These are phyloP conservation scores for Fusarium abutilonis DNA, from an alignment of 2,329 filamentous ascomycete species.

Conservation along the genomic window DNA sequence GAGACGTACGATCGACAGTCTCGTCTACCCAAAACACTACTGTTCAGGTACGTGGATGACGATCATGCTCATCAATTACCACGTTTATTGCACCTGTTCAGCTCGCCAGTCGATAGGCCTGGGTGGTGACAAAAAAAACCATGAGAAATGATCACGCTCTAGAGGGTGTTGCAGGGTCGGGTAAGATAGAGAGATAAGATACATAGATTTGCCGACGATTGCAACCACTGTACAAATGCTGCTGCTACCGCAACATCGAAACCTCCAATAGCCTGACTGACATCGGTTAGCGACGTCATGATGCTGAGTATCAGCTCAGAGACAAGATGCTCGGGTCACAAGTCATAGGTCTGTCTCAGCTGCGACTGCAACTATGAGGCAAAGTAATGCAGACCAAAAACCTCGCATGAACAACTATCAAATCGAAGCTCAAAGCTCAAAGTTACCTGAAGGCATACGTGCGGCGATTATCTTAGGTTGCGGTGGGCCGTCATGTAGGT, in stretches of 20 bases:
- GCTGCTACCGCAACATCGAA: slow-evolving; percentile 26
- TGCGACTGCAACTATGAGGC: slow-evolving; percentile 12
- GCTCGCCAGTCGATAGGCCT: background rate
- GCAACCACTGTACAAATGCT: slow-evolving; percentile 20
- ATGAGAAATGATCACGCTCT: slow-evolving; percentile 13
- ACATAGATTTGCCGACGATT: slow-evolving; percentile 6
- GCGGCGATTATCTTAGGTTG: slow-evolving; percentile 29
- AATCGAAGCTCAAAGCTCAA: slow-evolving; percentile 12
- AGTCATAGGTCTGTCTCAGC: slow-evolving; percentile 37
- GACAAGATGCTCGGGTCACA: slow-evolving; percentile 2
- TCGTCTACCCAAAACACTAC: slow-evolving; percentile 25
- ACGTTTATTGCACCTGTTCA: slow-evolving; percentile 2
- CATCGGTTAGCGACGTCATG: slow-evolving; percentile 26
- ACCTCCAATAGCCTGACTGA: slow-evolving; percentile 2
- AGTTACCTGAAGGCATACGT: slow-evolving; percentile 22
- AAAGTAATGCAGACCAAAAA: slow-evolving; percentile 26
- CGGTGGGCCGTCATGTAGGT: slow-evolving; percentile 32
- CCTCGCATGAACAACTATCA: slow-evolving; percentile 26
- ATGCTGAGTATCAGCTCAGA: slow-evolving; percentile 14
- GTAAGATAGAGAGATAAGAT: slow-evolving; percentile 21
- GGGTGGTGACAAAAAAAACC: background rate
- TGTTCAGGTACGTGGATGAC: slow-evolving; percentile 8
- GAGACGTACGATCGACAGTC: slow-evolving; percentile 17
- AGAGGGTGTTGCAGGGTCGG: background rate
- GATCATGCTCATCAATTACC: slow-evolving; percentile 21